Conservation (phyloP, 2,329 filamentous ascomycete genomes). For the Daldinia eschscholtzii region DNA sequence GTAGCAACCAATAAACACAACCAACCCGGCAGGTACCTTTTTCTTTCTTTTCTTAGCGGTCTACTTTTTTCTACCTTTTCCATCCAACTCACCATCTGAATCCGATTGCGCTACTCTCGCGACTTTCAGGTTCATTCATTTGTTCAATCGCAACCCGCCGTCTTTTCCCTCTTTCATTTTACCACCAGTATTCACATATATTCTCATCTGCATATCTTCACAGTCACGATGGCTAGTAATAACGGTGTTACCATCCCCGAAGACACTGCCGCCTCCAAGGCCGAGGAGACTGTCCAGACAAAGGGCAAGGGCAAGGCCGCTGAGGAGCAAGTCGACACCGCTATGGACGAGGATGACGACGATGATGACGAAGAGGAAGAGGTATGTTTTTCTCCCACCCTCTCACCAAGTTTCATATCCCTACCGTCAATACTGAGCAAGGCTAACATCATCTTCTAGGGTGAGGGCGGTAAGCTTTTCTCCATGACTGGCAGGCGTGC, state of each 20-base stretch:
- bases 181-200: constrained; percentile 22
- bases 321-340: constrained; percentile 68
- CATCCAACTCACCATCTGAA: constrained; percentile 38
- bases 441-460: constrained; percentile 45
- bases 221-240: constrained; percentile 62
- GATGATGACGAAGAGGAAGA: constrained; percentile 65
- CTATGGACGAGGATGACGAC: constrained; percentile 82
- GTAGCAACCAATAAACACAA: constrained; percentile 47
- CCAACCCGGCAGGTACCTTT: constrained; percentile 14
- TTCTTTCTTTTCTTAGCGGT: constrained; percentile 36
- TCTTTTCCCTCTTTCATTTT: constrained; percentile 12
- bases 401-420: constrained; percentile 26
- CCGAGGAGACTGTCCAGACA: constrained; percentile 56
- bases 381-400: constrained; percentile 57
- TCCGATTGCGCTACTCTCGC: constrained; percentile 43
- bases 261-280: constrained; percentile 59
- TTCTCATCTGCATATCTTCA: constrained; percentile 6
- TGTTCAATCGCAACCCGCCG: constrained; percentile 34
- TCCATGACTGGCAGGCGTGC: constrained; percentile 1
- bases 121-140: constrained; percentile 25
- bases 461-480: constrained; percentile 46
- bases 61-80: constrained; percentile 34
- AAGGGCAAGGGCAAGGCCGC: constrained; percentile 92
- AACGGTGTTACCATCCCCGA: constrained; percentile 64
- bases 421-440: background rate